These are phyloP conservation scores for Claviceps capensis DNA, from an alignment of 2,329 filamentous ascomycete species.

Conservation along the genomic window DNA sequence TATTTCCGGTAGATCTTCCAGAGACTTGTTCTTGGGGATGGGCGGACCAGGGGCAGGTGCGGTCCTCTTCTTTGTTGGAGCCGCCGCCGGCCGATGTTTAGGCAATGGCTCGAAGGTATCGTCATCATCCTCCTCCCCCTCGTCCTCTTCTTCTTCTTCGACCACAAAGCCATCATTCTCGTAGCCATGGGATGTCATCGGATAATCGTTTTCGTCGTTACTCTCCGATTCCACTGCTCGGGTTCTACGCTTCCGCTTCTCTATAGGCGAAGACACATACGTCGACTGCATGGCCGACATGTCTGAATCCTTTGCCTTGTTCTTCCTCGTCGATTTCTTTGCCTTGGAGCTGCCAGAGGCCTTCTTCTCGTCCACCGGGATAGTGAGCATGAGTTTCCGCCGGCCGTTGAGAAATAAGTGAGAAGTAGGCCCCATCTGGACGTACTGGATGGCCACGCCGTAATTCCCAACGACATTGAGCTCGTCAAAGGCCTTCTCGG, in stretches of 20 bases:
- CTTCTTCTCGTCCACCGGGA: conserved; percentile 23
- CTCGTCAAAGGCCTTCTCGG: conserved; percentile 61
- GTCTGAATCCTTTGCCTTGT: conserved; percentile 20
- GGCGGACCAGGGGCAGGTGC: conserved; percentile 31
- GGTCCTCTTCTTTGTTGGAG: conserved; percentile 11
- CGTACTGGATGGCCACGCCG: conserved; percentile 63
- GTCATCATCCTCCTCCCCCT: conserved; percentile 26
- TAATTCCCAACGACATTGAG: conserved; percentile 37
- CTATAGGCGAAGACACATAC: conserved; percentile 40
- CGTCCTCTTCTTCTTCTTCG: conserved; percentile 24
- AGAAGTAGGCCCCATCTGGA: conserved; percentile 33
- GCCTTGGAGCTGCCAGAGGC: conserved; percentile 17
- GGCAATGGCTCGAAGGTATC: conserved; percentile 33
- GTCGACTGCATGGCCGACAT: conserved; percentile 29
- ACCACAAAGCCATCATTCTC: conserved; percentile 36
- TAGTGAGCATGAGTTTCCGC: conserved; percentile 30
- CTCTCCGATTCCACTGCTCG: conserved; percentile 10
- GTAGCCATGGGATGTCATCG: conserved; percentile 32
- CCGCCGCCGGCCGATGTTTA: conserved; percentile 23
- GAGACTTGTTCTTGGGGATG: conserved; percentile 41
- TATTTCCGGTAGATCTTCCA: conserved; percentile 40
- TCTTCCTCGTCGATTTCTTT: conserved; percentile 24
- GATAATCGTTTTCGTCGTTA: conserved; percentile 24
- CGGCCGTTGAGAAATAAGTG: conserved; percentile 28
- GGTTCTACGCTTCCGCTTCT: conserved; percentile 18